A percentile compares a stretch with the other conserved stretches of the same genome.
Conservation (phyloP, 352 stramenopile genomes). For the Phytophthora macrochlamydospora region DNA sequence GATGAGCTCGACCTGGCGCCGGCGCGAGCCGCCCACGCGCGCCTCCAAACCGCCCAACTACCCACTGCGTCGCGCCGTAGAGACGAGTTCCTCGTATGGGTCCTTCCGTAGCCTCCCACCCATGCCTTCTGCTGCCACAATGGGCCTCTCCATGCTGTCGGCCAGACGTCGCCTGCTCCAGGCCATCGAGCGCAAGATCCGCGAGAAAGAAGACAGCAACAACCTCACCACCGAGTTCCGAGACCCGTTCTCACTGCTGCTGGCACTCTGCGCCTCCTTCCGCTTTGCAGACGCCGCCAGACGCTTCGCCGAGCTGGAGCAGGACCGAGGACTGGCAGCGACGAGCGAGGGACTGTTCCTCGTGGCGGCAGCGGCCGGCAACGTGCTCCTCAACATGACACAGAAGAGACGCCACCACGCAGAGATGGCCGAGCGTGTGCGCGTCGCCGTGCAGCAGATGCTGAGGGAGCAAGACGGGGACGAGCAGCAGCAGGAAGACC, state of each 20-base stretch:
- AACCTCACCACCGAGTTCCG: constrained; percentile 76
- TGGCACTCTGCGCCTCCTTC: constrained; percentile 70
- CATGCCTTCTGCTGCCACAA: constrained; percentile 13
- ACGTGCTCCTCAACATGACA: constrained; percentile 64
- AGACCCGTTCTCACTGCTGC: constrained; percentile 72
- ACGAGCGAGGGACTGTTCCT: constrained; percentile 69
- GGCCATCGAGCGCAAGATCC: constrained; percentile 75
- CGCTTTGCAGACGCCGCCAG: constrained; percentile 60
- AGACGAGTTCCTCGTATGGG: constrained; percentile 23
- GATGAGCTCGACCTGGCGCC: constrained; percentile 19
- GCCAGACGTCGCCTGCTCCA: constrained; percentile 62
- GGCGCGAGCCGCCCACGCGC: constrained; percentile 22
- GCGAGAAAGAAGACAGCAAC: constrained; percentile 64
- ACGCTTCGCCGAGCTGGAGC: constrained; percentile 31
- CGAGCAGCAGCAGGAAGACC: constrained; percentile 10
- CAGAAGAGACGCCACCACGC: constrained; percentile 77
- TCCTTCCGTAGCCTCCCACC: constrained; percentile 21
- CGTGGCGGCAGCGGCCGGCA: constrained; percentile 54
- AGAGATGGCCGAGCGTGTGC: constrained; percentile 80
- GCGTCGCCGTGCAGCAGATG: constrained; percentile 71
- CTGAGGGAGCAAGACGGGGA: constrained; percentile 17
- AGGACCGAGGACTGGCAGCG: constrained; percentile 26
- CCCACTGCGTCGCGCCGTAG: constrained; percentile 28
- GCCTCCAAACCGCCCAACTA: constrained; percentile 21
- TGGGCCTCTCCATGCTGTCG: constrained; percentile 58